Base-by-base conservation (phyloP, 495 filamentous ascomycete species). In the Echria macrotheca region DNA sequence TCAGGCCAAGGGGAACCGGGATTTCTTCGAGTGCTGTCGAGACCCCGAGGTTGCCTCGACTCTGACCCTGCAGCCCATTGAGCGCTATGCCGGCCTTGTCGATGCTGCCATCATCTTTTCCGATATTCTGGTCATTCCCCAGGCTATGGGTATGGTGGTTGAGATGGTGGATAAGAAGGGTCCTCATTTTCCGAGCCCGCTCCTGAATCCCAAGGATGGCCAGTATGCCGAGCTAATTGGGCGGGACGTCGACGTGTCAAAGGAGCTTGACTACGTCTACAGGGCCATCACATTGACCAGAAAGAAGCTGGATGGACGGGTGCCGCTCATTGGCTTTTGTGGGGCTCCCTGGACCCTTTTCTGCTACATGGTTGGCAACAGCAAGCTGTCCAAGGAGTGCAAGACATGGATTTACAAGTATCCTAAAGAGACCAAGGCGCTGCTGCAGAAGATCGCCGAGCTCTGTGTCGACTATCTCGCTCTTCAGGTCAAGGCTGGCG, bases 31-130 rank as follows among this genome's bases (percentile, higher is more conserved):
- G 65, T 95, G 91, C 78, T 98, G 93, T 66, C 89, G 93, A 21
- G 76, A 81, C 59, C 90, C 94, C 45, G 91, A 96, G 71, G 79
- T 96, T 49, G 85, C 94, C 42, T 96, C 87, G 4, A 89, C 83
- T 15, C 69, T 98, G 49, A 98, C 93, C 1, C 72, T 98, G 22
- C 93, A 97, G 64, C 93, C 93, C 50, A 82, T 98, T 61, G 89
- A 95, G 41, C 89, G 90, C 31, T 98, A 83, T 66, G 82, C 76
- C 14, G 90, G 87, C 26, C 81, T 96, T 37, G 83, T 98, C 54
- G 93, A 98, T 68, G 94, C 93, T 12, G 90, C 93, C 25, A 98
- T 98, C 58, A 98, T 98, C 64, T 98, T 98, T 78, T 95, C 88
- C 11, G 93, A 98, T 67, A 98, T 98, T 56, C 78, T 98, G 32